phyloP scores from a whole-genome alignment of 2,329 filamentous ascomycete genomes.

The Ceratocystis ficicola region DNA sequence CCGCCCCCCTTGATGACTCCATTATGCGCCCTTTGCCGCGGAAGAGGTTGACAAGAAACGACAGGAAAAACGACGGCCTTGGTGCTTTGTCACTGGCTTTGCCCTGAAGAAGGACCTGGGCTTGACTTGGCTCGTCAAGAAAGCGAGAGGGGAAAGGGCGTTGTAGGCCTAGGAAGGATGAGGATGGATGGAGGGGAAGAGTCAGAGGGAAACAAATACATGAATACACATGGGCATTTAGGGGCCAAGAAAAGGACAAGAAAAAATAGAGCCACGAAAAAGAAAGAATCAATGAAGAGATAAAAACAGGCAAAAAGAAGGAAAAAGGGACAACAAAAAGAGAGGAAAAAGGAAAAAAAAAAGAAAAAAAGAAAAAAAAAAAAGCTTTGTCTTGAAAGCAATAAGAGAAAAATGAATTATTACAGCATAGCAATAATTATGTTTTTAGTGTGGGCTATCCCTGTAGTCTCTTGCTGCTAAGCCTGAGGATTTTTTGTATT shows the following conservation, averaged over 20 bases:
- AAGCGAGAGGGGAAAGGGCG: background rate
- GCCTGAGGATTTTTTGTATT: background rate
- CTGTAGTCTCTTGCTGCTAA: background rate
- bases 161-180: background rate
- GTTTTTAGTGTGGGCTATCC: background rate
- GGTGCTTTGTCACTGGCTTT: too few relatives aligned
- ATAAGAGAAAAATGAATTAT: slow-evolving; percentile 8
- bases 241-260: background rate
- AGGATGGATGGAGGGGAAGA: background rate
- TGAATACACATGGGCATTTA: background rate
- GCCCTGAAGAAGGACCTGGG: background rate
- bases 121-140: background rate
- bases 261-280: background rate
- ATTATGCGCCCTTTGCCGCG: slow-evolving; percentile 2
- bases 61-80: too few relatives aligned
- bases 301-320: background rate
- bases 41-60: background rate
- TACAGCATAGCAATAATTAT: background rate
- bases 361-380: background rate
- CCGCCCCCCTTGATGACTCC: slow-evolving; percentile 8
- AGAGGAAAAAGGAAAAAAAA: background rate
- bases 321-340: background rate
- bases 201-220: background rate
- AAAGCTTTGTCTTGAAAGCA: slow-evolving; percentile 1
- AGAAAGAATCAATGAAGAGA: background rate